phyloP scores from a whole-genome alignment of 176 grass and related monocot species.

The Eleusine indica region DNA sequence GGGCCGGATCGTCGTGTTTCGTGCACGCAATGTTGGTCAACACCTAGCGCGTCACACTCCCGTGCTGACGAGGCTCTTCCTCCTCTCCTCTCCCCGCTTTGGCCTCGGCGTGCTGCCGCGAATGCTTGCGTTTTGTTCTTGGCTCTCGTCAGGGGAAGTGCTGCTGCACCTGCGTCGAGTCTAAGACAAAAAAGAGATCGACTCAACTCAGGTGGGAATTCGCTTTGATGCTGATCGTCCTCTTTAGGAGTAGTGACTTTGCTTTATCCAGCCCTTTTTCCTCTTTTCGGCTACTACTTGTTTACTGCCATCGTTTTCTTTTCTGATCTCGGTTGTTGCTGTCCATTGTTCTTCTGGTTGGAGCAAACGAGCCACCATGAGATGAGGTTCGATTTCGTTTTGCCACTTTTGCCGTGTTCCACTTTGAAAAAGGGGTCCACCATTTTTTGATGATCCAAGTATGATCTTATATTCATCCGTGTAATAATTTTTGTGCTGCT shows the following conservation, averaged over 20 bases:
- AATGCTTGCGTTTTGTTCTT: neutral
- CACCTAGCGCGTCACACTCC: neutral
- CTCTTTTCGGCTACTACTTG: slow-evolving; percentile 14
- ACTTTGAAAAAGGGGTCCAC: neutral
- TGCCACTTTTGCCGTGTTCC: neutral
- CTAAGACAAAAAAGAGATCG: neutral
- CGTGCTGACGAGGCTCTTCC: neutral
- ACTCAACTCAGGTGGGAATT: slow-evolving; percentile 18
- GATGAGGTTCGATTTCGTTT: slow-evolving; percentile 12
- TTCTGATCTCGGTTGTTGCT: neutral
- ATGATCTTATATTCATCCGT: neutral
- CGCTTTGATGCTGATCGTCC: neutral
- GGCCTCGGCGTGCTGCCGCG: neutral
- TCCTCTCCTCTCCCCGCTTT: neutral
- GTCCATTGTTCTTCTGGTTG: neutral
- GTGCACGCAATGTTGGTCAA: slow-evolving; percentile 14
- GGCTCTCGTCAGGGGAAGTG: neutral
- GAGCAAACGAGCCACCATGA: slow-evolving; percentile 13
- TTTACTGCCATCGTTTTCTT: neutral
- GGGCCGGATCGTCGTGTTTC: neutral
- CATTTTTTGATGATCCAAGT: neutral
- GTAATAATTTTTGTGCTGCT: neutral
- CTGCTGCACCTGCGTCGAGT: neutral
- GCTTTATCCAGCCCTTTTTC: neutral
- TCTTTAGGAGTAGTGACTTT: neutral